Percentiles rank a stretch among this genome's conserved stretches.
Evolutionary conservation across 768 basidiomycete species (phyloP).

Genomic region (Termitomyces sp.): DNA sequence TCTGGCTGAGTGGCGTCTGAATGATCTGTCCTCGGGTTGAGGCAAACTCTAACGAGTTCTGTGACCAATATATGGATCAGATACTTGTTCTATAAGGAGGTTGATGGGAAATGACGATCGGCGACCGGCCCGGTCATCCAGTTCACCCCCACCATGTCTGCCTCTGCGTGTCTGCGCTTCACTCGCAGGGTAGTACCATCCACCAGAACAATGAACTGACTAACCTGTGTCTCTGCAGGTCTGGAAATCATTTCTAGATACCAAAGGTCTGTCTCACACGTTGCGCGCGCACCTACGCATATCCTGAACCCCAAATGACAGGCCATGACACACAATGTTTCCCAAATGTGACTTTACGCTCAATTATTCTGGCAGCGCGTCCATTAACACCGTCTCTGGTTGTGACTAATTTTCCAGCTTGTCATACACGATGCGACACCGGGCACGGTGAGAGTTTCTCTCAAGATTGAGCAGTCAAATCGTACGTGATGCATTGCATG

Average conservation of each 20-base stretch:
- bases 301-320: slow-evolving; percentile 22
- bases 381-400: not conserved
- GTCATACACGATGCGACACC: slow-evolving; percentile 62
- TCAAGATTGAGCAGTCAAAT: slow-evolving; percentile 74
- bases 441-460: slow-evolving; percentile 61
- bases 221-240: slow-evolving; percentile 38
- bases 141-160: slow-evolving; percentile 1
- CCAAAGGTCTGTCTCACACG: slow-evolving; percentile 45
- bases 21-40: not conserved
- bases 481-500: slow-evolving; percentile 34
- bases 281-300: not conserved
- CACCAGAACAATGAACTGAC: not conserved
- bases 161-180: slow-evolving; percentile 63
- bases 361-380: not conserved
- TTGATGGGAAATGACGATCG: not conserved
- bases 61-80: too few species aligned
- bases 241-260: slow-evolving; percentile 77
- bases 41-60: not conserved
- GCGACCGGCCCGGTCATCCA: slow-evolving; percentile 4
- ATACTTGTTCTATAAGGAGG: too few species aligned
- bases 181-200: slow-evolving; percentile 46
- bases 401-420: slow-evolving; percentile 35
- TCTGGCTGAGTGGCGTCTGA: not conserved
- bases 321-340: slow-evolving; percentile 81
- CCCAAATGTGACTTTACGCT: slow-evolving; percentile 51